phyloP scores from a whole-genome alignment of 345 rosid genomes.

The Arabidopsis arenosa region DNA sequence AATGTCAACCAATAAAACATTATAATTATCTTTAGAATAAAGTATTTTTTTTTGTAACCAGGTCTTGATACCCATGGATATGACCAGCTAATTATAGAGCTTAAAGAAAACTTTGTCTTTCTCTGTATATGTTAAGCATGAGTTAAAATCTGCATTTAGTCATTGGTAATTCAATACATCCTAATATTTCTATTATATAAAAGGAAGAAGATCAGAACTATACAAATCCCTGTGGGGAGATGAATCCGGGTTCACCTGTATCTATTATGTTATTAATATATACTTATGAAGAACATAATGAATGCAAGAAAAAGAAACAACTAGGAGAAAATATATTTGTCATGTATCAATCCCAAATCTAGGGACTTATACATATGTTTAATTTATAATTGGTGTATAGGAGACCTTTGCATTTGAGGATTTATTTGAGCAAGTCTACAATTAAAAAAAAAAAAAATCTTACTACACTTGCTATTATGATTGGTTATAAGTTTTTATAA shows the following conservation, averaged over 20 bases:
- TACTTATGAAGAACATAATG: background rate
- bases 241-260: conserved; percentile 21
- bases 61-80: conserved; percentile 37
- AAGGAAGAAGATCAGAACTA: background rate
- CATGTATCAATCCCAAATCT: conserved; percentile 22
- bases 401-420: background rate
- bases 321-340: background rate
- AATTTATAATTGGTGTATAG: background rate
- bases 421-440: conserved; percentile 23
- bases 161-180: conserved; percentile 14
- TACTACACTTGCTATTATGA: background rate
- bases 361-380: conserved; percentile 13
- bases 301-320: background rate
- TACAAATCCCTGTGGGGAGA: background rate
- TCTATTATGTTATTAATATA: background rate
- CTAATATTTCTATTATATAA: background rate
- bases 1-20: conserved; percentile 26
- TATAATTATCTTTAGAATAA: conserved; percentile 28
- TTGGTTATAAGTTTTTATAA: background rate
- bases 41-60: conserved; percentile 22
- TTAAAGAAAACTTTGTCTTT: conserved; percentile 15
- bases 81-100: conserved; percentile 38
- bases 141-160: conserved; percentile 4
- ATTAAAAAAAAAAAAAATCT: background rate
- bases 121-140: conserved; percentile 10